Percentiles rank a stretch among this genome's conserved stretches.
phyloP scores from a whole-genome alignment of 2,329 filamentous ascomycete species.

The Hypomyces perniciosus region DNA sequence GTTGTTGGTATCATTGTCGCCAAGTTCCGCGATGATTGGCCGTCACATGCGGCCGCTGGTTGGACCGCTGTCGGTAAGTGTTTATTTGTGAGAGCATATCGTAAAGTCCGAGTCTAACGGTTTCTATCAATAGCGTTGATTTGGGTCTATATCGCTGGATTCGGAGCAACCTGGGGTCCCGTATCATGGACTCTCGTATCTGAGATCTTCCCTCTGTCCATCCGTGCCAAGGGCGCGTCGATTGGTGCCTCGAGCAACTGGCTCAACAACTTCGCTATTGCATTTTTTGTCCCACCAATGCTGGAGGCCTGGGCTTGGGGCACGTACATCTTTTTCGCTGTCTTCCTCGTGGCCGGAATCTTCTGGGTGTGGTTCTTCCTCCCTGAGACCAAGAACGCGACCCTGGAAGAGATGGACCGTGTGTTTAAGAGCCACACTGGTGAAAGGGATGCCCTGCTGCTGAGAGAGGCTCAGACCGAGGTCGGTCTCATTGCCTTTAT shows the following conservation, averaged over 20 bases:
- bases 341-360: conserved; percentile 40
- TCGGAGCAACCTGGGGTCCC: conserved; percentile 39
- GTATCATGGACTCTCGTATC: conserved; percentile 43
- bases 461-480: conserved; percentile 20
- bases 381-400: conserved; percentile 49
- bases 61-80: conserved; percentile 30
- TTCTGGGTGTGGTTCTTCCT: conserved; percentile 46
- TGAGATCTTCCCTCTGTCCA: conserved; percentile 41
- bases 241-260: conserved; percentile 31
- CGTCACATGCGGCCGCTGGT: conserved; percentile 28
- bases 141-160: conserved; percentile 46
- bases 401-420: conserved; percentile 48
- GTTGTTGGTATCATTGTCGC: conserved; percentile 36
- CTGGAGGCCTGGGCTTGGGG: conserved; percentile 36
- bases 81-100: too few relatives aligned
- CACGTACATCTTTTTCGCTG: conserved; percentile 52
- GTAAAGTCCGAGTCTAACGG: neutral
- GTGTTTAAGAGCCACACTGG: conserved; percentile 40
- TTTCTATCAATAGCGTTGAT: conserved; percentile 19
- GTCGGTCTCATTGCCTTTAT: conserved; percentile 17
- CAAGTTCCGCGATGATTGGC: conserved; percentile 32
- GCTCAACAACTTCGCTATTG: conserved; percentile 12
- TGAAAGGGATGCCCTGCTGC: conserved; percentile 19
- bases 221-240: conserved; percentile 38
- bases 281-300: conserved; percentile 35